phyloP scores from a whole-genome alignment of 441 rosid species.

The Erysimum cheiri region DNA sequence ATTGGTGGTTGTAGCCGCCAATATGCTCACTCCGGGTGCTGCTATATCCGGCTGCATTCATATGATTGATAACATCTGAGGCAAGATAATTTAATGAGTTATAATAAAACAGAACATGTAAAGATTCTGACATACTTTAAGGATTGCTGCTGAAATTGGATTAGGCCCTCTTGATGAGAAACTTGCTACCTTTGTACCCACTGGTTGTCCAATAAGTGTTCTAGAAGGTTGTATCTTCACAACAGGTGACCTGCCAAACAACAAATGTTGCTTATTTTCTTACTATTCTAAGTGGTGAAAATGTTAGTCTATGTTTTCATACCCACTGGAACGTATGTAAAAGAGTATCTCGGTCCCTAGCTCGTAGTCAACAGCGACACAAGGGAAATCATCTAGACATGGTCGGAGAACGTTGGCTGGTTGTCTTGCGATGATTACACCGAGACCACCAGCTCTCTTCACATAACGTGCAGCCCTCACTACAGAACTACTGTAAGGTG shows the following conservation, averaged over 20 bases:
- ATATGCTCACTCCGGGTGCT: conserved; percentile 56
- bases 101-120: background rate
- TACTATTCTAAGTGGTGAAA: background rate
- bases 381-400: conserved; percentile 48
- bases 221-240: conserved; percentile 47
- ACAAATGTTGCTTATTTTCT: background rate
- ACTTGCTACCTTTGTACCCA: conserved; percentile 44
- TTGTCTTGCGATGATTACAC: conserved; percentile 48
- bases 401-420: conserved; percentile 48
- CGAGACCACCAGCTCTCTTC: conserved; percentile 49
- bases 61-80: background rate
- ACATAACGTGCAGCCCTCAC: conserved; percentile 49
- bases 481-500: background rate
- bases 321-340: conserved; percentile 54
- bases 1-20: conserved; percentile 47
- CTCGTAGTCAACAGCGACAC: conserved; percentile 50
- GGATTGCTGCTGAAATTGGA: conserved; percentile 47
- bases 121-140: conserved; percentile 37
- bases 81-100: background rate
- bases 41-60: conserved; percentile 54
- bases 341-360: conserved; percentile 47
- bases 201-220: conserved; percentile 43
- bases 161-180: conserved; percentile 59
- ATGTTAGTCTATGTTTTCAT: conserved; percentile 17
- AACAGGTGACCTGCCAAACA: conserved; percentile 40